These are phyloP conservation scores for Botrytis elliptica DNA, from an alignment of 2,329 filamentous ascomycete genomes.

Conservation along the genomic window DNA sequence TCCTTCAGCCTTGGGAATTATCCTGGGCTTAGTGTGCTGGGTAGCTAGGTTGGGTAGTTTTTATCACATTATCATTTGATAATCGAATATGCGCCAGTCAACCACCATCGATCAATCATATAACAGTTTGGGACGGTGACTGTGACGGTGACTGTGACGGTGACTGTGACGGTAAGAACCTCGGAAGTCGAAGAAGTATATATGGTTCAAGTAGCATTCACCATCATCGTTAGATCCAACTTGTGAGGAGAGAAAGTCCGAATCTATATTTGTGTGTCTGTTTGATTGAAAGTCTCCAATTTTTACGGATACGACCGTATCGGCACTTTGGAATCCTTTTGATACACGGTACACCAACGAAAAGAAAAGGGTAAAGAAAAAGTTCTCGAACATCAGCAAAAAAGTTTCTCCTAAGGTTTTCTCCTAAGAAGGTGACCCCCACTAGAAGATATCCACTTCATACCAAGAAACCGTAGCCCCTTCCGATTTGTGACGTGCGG, in stretches of 20 bases:
- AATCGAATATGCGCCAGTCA: background rate
- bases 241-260: background rate
- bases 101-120: background rate
- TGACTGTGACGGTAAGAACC: background rate
- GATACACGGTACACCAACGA: conserved; percentile 5
- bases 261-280: background rate
- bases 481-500: conserved; percentile 20
- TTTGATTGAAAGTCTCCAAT: background rate
- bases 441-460: conserved; percentile 1
- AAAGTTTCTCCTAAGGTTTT: conserved; percentile 4
- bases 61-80: background rate
- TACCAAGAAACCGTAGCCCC: conserved; percentile 10
- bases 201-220: background rate
- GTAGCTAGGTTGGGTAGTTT: background rate
- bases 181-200: background rate
- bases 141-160: background rate
- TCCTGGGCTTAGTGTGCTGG: background rate
- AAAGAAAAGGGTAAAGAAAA: background rate
- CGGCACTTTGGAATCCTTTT: background rate
- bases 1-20: conserved; percentile 12
- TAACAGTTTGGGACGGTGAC: background rate
- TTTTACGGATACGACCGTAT: background rate
- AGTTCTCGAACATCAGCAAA: conserved; percentile 13
- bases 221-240: background rate
- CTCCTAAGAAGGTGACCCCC: background rate